Evolutionary conservation across 2,329 filamentous ascomycete species (phyloP), one percentile per base, ranked within the genome.

Genomic region (Fusarium sp.): DNA sequence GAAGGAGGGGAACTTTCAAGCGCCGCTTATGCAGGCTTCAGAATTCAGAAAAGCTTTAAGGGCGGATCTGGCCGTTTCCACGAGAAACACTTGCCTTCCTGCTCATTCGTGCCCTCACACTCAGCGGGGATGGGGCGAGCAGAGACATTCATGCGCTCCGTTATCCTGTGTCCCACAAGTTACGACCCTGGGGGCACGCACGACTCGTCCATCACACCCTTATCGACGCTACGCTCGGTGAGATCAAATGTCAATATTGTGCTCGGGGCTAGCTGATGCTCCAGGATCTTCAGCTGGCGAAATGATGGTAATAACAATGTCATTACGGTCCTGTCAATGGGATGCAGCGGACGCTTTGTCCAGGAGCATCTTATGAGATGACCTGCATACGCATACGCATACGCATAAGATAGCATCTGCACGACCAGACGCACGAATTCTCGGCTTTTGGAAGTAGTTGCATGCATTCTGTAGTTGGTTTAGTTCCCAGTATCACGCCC

Each of bases 1-100:
- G 31, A 52, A 49, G 39, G 53, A 44, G 65, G 68, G 49, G 43
- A 16, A 47, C 23, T 47, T 42, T 37, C 60, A 69, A 70, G 70
- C 64, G 72, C 69, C 72, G 74, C 74, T 76, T 74, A 77, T 77
- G 76, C 76, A 75, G 52, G 63, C 66, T 75, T 59, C 66, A 73
- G 50, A 66, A 68, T 70, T 57, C 63, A 71, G 72, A 44, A 70
- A 48, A 65, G 65, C 61, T 57, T 66, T 31, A 57, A 59, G 55
- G 56, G 60, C 64, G 68, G 62, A 66, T 66, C 65, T 58, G 65
- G 65, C 62, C 63, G 57, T 71, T 73, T 62, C 48, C 59, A 68
- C 57, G 46, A 64, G 58, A 70, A 57, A 64, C 65, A 66, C 50
- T 49, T 33, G 29, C 28, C 28, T 61, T 63, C 55, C 57, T 64